phyloP scores from a whole-genome alignment of 208 protist genomes.

The Novymonas esmeraldas region DNA sequence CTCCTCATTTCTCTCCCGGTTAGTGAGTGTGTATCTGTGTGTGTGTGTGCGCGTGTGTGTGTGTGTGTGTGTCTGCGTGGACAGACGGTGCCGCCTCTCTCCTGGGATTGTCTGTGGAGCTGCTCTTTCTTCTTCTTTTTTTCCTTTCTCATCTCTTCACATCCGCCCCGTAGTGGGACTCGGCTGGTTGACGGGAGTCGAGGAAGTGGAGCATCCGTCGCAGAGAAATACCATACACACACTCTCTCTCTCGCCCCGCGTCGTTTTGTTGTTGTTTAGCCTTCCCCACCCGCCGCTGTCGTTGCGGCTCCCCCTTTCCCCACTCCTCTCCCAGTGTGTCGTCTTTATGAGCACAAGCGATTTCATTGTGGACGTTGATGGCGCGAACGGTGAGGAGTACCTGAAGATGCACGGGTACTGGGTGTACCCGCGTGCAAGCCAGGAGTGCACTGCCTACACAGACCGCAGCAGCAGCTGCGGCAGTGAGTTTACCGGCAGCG shows the following conservation, averaged over 20 bases:
- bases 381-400: constrained; percentile 8
- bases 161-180: too few species aligned
- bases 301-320: neutral
- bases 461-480: constrained; percentile 8
- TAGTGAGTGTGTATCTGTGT: neutral
- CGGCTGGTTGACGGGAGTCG: too few species aligned
- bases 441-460: constrained; percentile 10
- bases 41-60: neutral
- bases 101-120: too few species aligned
- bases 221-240: too few species aligned
- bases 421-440: constrained; percentile 4
- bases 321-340: neutral
- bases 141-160: neutral
- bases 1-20: neutral
- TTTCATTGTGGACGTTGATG: constrained; percentile 7
- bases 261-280: neutral
- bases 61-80: neutral
- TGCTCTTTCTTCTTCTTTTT: neutral
- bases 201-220: too few species aligned
- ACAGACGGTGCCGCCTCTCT: too few species aligned
- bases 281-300: neutral
- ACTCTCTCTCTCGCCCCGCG: neutral
- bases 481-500: neutral
- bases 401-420: constrained; percentile 28
- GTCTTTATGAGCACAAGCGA: neutral